Percentiles rank a stretch among this genome's conserved stretches.
phyloP scores from a whole-genome alignment of 1,139 yeast genomes.

The Candida frijolesensis region DNA sequence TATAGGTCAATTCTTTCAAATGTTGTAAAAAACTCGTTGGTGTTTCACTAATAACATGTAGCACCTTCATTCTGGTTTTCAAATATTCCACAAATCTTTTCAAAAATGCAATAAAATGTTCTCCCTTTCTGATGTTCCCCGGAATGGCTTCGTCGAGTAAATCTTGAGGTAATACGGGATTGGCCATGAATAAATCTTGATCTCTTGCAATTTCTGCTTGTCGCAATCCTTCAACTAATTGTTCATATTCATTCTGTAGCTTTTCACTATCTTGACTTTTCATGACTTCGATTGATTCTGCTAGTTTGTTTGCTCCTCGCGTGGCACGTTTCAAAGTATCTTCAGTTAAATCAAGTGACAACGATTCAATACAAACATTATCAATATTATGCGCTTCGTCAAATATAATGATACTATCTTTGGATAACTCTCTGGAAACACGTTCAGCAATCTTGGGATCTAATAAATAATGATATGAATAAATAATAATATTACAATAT shows the following conservation, averaged over 20 bases:
- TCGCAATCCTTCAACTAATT: conserved; percentile 83
- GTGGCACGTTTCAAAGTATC: conserved; percentile 49
- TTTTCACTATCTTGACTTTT: conserved; percentile 80
- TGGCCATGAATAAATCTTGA: conserved; percentile 83
- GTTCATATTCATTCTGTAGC: conserved; percentile 86
- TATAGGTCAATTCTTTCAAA: conserved; percentile 87
- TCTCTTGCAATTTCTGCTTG: conserved; percentile 74
- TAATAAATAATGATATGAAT: conserved; percentile 91
- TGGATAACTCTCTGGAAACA: conserved; percentile 87
- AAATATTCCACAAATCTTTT: conserved; percentile 91
- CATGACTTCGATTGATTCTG: conserved; percentile 77
- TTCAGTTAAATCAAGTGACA: conserved; percentile 73
- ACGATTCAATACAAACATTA: conserved; percentile 95
- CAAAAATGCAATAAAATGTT: conserved; percentile 90
- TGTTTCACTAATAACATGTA: conserved; percentile 96
- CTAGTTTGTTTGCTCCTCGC: conserved; percentile 76
- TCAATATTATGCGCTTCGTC: conserved; percentile 99
- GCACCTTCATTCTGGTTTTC: conserved; percentile 95
- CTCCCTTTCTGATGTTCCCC: conserved; percentile 95
- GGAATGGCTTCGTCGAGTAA: conserved; percentile 91
- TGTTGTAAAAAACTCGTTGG: conserved; percentile 92
- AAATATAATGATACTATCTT: conserved; percentile 90
- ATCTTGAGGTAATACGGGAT: conserved; percentile 86
- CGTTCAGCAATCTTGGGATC: conserved; percentile 98
- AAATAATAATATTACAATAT: conserved; percentile 89